Evolutionary conservation across 202 grass and related monocot genomes (phyloP).

Genomic region (Panicum hallii): DNA sequence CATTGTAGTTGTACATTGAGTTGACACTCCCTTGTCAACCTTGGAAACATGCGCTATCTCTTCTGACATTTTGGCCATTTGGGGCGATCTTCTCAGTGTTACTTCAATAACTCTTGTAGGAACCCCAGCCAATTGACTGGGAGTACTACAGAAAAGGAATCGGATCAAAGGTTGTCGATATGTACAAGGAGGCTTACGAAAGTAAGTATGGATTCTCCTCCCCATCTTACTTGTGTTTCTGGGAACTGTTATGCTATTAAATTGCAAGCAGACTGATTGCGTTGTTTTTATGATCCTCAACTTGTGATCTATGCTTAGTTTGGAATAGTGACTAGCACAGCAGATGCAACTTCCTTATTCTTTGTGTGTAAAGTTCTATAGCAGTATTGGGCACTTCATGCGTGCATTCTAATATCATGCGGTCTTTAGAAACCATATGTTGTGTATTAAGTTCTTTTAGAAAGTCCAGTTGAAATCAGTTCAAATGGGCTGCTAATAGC

Average conservation of each 20-base stretch:
- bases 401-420: conserved; percentile 15
- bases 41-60: neutral
- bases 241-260: neutral
- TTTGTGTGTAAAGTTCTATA: neutral
- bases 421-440: neutral
- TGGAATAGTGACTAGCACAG: neutral
- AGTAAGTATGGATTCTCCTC: conserved; percentile 64
- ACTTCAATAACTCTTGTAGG: conserved; percentile 52
- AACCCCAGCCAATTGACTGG: conserved; percentile 82
- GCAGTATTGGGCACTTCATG: neutral
- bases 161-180: conserved; percentile 73
- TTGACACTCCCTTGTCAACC: neutral
- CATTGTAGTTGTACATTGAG: neutral
- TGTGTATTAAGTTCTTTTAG: neutral
- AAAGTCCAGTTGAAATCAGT: neutral
- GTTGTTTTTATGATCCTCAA: conserved; percentile 6
- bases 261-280: conserved; percentile 3
- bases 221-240: conserved; percentile 15
- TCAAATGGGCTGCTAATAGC: neutral
- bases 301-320: conserved; percentile 15
- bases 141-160: conserved; percentile 84
- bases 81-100: neutral
- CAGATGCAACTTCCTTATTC: neutral
- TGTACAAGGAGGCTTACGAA: conserved; percentile 81
- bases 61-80: neutral